These are phyloP conservation scores for Westerdykella ornata DNA, from an alignment of 2,329 filamentous ascomycete genomes.

Conservation along the genomic window DNA sequence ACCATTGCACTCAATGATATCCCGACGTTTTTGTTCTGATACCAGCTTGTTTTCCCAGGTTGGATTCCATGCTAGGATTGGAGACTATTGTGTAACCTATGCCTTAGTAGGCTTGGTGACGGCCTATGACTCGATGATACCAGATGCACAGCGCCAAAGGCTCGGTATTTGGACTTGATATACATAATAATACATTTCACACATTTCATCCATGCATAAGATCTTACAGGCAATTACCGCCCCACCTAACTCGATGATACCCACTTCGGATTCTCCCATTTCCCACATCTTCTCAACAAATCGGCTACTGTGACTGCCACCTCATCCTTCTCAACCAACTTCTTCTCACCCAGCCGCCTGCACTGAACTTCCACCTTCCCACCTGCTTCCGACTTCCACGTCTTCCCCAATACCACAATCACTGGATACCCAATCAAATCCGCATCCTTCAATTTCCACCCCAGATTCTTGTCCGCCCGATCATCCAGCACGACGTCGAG, in stretches of 20 bases:
- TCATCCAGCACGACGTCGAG: constrained; percentile 37
- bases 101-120: no score
- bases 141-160: no score
- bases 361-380: constrained; percentile 72
- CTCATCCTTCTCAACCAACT: constrained; percentile 42
- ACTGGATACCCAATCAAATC: constrained; percentile 85
- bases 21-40: constrained; percentile 38
- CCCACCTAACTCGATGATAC: no score
- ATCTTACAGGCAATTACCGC: background rate
- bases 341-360: constrained; percentile 56
- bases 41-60: no score
- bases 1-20: constrained; percentile 34
- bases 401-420: constrained; percentile 63
- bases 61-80: no score
- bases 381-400: constrained; percentile 30
- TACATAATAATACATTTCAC: background rate
- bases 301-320: constrained; percentile 21
- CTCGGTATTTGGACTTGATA: background rate
- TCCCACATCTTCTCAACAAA: no score
- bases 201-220: background rate
- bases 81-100: no score
- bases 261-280: no score
- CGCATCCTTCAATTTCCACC: constrained; percentile 86
- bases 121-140: no score
- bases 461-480: constrained; percentile 51